These are phyloP conservation scores for Teratosphaeria nubilosa DNA, from an alignment of 2,329 filamentous ascomycete species.

Conservation along the genomic window DNA sequence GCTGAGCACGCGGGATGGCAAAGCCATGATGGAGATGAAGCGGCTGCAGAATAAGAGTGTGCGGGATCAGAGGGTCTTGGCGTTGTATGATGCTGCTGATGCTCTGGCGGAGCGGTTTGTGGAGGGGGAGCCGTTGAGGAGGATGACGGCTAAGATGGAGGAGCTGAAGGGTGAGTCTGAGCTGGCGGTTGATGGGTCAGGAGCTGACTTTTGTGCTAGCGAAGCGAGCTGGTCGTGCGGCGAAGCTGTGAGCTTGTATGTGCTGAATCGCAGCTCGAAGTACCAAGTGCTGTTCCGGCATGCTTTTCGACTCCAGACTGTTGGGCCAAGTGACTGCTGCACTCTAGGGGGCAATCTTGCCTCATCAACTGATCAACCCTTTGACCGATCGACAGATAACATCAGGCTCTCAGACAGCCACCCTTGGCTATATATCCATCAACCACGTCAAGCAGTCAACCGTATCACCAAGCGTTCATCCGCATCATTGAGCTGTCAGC, in stretches of 20 bases:
- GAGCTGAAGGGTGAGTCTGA: constrained; percentile 16
- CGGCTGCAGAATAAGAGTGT: constrained; percentile 14
- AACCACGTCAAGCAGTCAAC: too few species aligned
- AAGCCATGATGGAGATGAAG: constrained; percentile 22
- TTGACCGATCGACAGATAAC: too few species aligned
- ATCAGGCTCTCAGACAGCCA: too few species aligned
- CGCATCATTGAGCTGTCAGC: too few species aligned
- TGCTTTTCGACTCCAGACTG: neutral
- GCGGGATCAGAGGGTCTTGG: constrained; percentile 14
- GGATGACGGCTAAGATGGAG: constrained; percentile 21
- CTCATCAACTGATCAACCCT: too few species aligned
- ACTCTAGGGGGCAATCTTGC: too few species aligned
- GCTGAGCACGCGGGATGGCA: constrained; percentile 16
- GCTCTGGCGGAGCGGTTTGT: constrained; percentile 19
- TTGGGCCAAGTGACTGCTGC: neutral
- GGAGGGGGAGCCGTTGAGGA: constrained; percentile 17
- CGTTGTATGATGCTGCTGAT: constrained; percentile 15
- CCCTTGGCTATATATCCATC: too few species aligned
- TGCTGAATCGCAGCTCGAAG: neutral
- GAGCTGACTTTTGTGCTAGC: neutral
- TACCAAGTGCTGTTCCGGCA: too few species aligned
- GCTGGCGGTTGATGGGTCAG: neutral
- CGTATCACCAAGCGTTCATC: too few species aligned
- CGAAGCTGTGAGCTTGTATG: neutral
- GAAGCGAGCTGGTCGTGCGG: neutral